Evolutionary conservation across 345 rosid species (phyloP), one percentile per base, ranked within the genome.

Genomic region (Rhodomyrtus tomentosa): DNA sequence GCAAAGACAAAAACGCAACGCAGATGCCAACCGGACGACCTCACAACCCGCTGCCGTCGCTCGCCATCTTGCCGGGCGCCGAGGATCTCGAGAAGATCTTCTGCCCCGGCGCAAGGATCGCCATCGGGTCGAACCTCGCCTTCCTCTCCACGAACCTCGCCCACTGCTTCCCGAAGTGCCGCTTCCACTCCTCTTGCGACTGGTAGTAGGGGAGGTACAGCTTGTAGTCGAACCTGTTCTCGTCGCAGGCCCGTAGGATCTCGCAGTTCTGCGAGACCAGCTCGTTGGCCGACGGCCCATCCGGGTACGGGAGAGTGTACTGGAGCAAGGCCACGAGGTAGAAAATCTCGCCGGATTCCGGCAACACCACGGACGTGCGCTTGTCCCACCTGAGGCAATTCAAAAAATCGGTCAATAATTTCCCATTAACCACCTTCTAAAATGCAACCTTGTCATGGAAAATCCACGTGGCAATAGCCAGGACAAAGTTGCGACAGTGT

Each of bases 21-120:
- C 73, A 59, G 73, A 59, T 32, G 5, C 55, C 55, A 52, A 6
- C 55, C 24, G 55, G 22, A 21, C 55, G 54, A 51, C 21, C 16
- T 21, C 21, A 74, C 80, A 83, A 83, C 24, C 51, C 68, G 53
- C 40, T 18, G 1, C 62, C 50, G 1, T 56, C 36, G 3, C 5
- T 6, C 0, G 20, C 10, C 0, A 49, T 52, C 50, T 53, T 52
- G 3, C 55, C 53, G 3, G 58, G 51, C 50, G 22, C 52, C 1
- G 81, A 56, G 0, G 83, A 62, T 84, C 98, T 91, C 32, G 83
- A 83, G 89, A 97, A 95, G 81, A 97, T 92, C 86, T 90, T 97
- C 88, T 97, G 98, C 15, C 99, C 99, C 0, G 99, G 99, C 0
- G 99, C 92, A 83, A 97, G 98, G 82, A 97, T 86, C 29, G 94